A percentile compares a stretch with the other conserved stretches of the same genome.
These are phyloP conservation scores for Botrytis squamosa DNA, from an alignment of 2,329 filamentous ascomycete species.

Conservation along the genomic window DNA sequence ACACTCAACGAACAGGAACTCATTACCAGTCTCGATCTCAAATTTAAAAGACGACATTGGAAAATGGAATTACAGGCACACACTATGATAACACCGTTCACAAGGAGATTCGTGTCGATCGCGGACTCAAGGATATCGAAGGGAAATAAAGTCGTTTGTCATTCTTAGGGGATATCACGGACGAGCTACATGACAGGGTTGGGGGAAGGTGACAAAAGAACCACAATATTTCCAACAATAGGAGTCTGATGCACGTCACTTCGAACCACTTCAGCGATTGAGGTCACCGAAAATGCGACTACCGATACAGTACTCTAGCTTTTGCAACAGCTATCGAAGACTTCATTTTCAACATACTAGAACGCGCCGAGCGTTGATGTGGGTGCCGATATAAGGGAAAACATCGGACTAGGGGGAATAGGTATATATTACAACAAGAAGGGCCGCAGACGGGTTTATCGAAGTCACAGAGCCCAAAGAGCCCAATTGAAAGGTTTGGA, in stretches of 20 bases:
- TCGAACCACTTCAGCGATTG: rapidly evolving
- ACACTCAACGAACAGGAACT: not conserved
- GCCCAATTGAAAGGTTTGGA: too few relatives aligned
- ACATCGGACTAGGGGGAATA: not conserved
- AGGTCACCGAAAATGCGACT: rapidly evolving
- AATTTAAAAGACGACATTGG: rapidly evolving
- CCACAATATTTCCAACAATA: not conserved
- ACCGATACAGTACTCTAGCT: rapidly evolving
- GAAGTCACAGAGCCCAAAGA: too few relatives aligned
- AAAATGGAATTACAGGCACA: rapidly evolving
- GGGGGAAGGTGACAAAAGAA: not conserved
- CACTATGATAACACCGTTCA: not conserved
- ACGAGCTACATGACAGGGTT: not conserved
- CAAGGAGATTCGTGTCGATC: not conserved
- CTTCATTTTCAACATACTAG: not conserved
- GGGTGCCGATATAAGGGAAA: not conserved
- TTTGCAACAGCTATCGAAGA: not conserved
- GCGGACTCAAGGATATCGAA: not conserved
- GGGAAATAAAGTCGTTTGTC: rapidly evolving
- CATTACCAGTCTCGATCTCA: not conserved
- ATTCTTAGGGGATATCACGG: rapidly evolving
- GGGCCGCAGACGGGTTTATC: too few relatives aligned
- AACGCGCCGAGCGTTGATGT: not conserved
- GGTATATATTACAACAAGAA: too few relatives aligned
- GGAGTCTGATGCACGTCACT: not conserved